These are phyloP conservation scores for Luvunga scandens DNA, from an alignment of 345 rosid genomes.

Conservation along the genomic window DNA sequence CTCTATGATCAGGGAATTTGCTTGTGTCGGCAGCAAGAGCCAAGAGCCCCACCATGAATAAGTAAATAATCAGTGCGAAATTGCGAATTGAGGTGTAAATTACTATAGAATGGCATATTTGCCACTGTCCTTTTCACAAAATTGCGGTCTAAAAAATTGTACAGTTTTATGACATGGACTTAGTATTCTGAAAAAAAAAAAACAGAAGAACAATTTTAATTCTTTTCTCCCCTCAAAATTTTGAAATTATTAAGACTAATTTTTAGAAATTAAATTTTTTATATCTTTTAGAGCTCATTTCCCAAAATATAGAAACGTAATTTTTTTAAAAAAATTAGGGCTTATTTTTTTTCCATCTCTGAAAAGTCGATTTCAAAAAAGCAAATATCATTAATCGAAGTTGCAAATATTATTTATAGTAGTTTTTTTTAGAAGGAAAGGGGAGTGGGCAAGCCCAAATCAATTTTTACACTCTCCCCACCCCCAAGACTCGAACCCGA, in stretches of 20 bases:
- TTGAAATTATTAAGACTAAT: too few relatives aligned
- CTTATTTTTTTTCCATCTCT: background rate
- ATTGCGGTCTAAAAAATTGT: background rate
- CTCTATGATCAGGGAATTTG: background rate
- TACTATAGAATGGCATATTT: background rate
- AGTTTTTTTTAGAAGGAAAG: too few relatives aligned
- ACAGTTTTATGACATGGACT: background rate
- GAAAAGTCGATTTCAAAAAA: background rate
- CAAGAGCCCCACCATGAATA: background rate
- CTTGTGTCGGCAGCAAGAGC: conserved; percentile 12
- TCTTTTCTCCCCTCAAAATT: too few relatives aligned
- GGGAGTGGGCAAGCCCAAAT: too few relatives aligned
- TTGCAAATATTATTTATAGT: background rate
- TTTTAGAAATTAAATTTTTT: too few relatives aligned
- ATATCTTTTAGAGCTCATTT: background rate
- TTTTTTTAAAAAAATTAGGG: too few relatives aligned
- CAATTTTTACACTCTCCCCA: too few relatives aligned
- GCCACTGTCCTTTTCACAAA: background rate
- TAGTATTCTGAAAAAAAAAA: too few relatives aligned
- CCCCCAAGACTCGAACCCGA: too few relatives aligned
- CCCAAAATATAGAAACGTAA: background rate
- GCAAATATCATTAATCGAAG: background rate
- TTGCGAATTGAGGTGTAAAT: too few relatives aligned
- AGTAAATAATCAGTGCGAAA: too few relatives aligned
- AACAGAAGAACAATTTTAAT: too few relatives aligned